Base-by-base conservation (phyloP, 352 stramenopile species). In the Blastocystis hominis region DNA sequence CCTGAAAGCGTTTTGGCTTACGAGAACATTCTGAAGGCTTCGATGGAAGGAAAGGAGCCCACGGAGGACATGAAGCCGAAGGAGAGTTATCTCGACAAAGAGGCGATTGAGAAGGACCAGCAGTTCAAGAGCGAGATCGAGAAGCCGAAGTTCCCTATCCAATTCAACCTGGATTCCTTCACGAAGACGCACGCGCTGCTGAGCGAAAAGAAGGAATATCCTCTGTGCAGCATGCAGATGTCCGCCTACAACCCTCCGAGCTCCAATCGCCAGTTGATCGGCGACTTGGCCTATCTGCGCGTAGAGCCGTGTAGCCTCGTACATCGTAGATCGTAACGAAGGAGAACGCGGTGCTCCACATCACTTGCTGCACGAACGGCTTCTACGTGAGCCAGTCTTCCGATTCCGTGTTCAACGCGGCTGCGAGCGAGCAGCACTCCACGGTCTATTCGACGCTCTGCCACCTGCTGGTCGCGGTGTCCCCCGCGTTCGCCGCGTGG, bases 371-470 rank as follows among this genome's bases (percentile, higher is more conserved):
- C 17, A 62, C 42, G 20, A 70, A 34, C 42, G 72, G 72, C n/a
- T 84, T 84, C 59, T 84, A 30, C 46, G 72, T 84, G 24, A 84
- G 70, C 36, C 30, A 84, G 36, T 84, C 72, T 17, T 70, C 72
- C 2, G 72, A 84, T 17, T 84, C 72, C n/a, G 34, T 24, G 20
- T 84, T 84, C 72, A 72, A 69, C 46, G 3, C 72, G 30, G 72
- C 34, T 17, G 6, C n/a, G 17, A 50, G 17, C 59, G 42, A 15
- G 17, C 30, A 70, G 54, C 42, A 40, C 59, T 17, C 38, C 46
- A 40, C 30, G 38, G 46, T 84, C 15, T 84, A 84, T 36, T 47
- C 72, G 2, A 84, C 72, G 40, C 59, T 84, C 15, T 44, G 30
- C 3, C 54, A 66, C 59, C 54, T 84, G 20, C 42, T 84, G 20